Conservation (phyloP, 2,329 filamentous ascomycete genomes). For the Sphaerulina populicola region DNA sequence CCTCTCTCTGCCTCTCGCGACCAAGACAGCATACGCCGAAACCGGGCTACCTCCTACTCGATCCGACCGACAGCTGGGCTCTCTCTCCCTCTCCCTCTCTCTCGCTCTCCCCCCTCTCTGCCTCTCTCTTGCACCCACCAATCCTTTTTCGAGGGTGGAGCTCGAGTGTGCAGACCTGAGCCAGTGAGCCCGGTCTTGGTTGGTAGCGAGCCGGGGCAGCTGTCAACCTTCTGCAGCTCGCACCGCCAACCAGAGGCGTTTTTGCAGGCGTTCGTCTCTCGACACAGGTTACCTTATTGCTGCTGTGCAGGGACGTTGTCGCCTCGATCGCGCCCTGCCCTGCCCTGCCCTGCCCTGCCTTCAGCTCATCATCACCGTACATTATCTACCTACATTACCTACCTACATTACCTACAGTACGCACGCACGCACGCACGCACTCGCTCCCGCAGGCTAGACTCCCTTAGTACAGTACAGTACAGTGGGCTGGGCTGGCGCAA, state of each 20-base stretch:
- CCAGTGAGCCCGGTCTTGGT: slow-evolving; percentile 8
- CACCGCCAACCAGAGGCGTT: slow-evolving; percentile 17
- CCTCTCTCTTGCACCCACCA: too few species aligned
- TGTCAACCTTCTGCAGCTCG: slow-evolving; percentile 15
- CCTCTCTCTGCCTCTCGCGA: neutral
- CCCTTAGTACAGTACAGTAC: too few species aligned
- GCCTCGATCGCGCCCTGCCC: neutral
- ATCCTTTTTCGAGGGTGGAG: slow-evolving; percentile 3
- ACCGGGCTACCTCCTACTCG: slow-evolving; percentile 1
- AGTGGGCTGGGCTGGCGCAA: neutral
- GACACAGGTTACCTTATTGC: neutral
- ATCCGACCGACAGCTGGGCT: slow-evolving; percentile 9
- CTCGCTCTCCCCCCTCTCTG: too few species aligned
- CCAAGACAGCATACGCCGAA: slow-evolving; percentile 10
- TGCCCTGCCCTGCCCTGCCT: neutral
- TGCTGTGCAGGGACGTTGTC: neutral
- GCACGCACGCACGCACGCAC: neutral
- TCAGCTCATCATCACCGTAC: neutral
- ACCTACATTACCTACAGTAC: too few species aligned
- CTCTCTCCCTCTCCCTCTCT: too few species aligned
- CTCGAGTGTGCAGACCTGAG: slow-evolving; percentile 12
- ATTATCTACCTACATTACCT: too few species aligned
- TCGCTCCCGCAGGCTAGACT: slow-evolving; percentile 1
- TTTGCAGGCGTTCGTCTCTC: neutral
- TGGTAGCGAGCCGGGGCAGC: slow-evolving; percentile 20